Evolutionary conservation across 495 filamentous ascomycete species (phyloP).

Genomic region (Pseudoneurospora amorphoporcata): DNA sequence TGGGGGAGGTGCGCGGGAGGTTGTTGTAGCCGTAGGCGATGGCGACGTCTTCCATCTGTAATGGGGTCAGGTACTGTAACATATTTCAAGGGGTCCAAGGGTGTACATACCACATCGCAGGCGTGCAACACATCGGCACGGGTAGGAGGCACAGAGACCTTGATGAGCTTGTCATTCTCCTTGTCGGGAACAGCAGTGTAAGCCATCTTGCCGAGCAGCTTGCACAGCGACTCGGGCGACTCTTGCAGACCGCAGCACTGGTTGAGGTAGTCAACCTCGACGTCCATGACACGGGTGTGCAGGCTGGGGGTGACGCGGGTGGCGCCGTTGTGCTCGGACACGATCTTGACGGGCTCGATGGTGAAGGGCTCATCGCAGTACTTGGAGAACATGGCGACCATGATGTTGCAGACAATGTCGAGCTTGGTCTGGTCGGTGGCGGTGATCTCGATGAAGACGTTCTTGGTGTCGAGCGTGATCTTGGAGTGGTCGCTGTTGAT

Average conservation of each 20-base stretch:
- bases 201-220: slow-evolving; percentile 76
- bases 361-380: slow-evolving; percentile 85
- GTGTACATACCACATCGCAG: slow-evolving; percentile 58
- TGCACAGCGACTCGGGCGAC: slow-evolving; percentile 59
- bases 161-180: slow-evolving; percentile 52
- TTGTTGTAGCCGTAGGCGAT: slow-evolving; percentile 96
- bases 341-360: slow-evolving; percentile 82
- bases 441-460: slow-evolving; percentile 95
- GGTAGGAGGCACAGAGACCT: slow-evolving; percentile 75
- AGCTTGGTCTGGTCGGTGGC: slow-evolving; percentile 96
- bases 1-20: slow-evolving; percentile 73
- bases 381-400: slow-evolving; percentile 94
- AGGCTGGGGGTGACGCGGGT: slow-evolving; percentile 73
- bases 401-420: slow-evolving; percentile 87
- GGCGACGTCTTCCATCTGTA: slow-evolving; percentile 85
- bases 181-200: slow-evolving; percentile 61
- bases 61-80: not conserved
- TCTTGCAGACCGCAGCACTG: slow-evolving; percentile 74
- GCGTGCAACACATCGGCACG: slow-evolving; percentile 92
- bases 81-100: not conserved
- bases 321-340: slow-evolving; percentile 82
- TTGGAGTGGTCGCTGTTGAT: slow-evolving; percentile 97
- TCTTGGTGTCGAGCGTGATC: slow-evolving; percentile 78
- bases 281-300: slow-evolving; percentile 60
- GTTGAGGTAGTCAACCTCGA: slow-evolving; percentile 87